Evolutionary conservation across 345 rosid genomes (phyloP).

Genomic region (Cardamine chenopodiifolia): DNA sequence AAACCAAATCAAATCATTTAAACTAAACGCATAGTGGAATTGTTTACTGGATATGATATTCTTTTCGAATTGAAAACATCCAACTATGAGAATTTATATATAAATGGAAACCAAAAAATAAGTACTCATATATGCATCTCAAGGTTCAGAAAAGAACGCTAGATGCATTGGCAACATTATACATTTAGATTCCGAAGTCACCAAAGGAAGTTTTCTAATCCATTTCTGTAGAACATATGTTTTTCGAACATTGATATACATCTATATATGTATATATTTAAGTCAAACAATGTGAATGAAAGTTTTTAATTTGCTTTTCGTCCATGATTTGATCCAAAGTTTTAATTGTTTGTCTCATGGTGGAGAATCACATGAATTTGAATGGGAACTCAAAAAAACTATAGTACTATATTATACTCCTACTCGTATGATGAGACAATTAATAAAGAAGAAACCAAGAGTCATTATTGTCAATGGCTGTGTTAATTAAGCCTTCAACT

Average conservation of each 20-base stretch:
- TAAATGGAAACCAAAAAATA: background rate
- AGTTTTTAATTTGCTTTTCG: background rate
- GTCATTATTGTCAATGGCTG: conserved; percentile 11
- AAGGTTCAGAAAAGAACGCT: too few relatives aligned
- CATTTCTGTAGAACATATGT: background rate
- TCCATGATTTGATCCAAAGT: background rate
- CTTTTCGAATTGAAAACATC: background rate
- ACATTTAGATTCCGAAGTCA: too few relatives aligned
- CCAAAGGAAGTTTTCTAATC: background rate
- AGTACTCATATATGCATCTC: background rate
- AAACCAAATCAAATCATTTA: background rate
- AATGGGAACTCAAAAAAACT: background rate
- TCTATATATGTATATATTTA: background rate
- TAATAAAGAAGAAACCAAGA: conserved; percentile 36
- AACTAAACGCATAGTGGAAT: background rate
- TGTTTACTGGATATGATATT: too few relatives aligned
- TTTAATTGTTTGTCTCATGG: background rate
- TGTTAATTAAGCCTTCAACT: conserved; percentile 12
- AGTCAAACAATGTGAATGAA: background rate
- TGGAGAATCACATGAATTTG: conserved; percentile 13
- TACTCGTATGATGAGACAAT: too few relatives aligned
- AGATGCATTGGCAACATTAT: background rate
- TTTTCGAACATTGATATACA: too few relatives aligned
- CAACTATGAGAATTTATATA: background rate
- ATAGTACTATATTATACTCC: too few relatives aligned